phyloP scores from a whole-genome alignment of 1,284 basidiomycete genomes.

The Trametes pubescens region DNA sequence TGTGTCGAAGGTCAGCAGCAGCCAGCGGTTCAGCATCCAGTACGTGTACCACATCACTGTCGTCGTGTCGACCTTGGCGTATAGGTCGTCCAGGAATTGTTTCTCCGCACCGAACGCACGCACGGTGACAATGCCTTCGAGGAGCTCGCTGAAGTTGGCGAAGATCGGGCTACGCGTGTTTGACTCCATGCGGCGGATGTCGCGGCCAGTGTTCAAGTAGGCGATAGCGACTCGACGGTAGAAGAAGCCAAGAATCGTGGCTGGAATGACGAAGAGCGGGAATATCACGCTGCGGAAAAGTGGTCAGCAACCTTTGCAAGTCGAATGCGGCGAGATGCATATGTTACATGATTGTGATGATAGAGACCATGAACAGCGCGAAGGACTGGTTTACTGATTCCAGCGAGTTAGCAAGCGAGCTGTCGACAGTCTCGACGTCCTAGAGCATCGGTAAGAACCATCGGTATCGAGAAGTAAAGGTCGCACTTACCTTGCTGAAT shows the following conservation, averaged over 20 bases:
- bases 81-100: constrained; percentile 80
- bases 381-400: constrained; percentile 78
- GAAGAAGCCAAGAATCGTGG: constrained; percentile 66
- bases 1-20: constrained; percentile 78
- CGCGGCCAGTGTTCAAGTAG: constrained; percentile 80
- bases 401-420: constrained; percentile 71
- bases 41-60: constrained; percentile 81
- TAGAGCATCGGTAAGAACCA: too few species aligned
- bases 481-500: constrained; percentile 60
- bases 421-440: constrained; percentile 85
- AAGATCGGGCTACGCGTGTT: constrained; percentile 77
- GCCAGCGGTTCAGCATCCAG: constrained; percentile 86
- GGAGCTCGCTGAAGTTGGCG: constrained; percentile 80
- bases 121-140: constrained; percentile 84
- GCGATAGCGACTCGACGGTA: constrained; percentile 74
- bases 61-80: constrained; percentile 69
- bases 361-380: constrained; percentile 74
- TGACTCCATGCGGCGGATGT: constrained; percentile 82
- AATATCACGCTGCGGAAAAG: constrained; percentile 60
- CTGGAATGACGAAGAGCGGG: constrained; percentile 78
- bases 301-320: not conserved
- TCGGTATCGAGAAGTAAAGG: not conserved
- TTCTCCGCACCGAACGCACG: constrained; percentile 88
- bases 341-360: constrained; percentile 64
- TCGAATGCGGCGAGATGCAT: not conserved